Evolutionary conservation across 768 basidiomycete species (phyloP), one percentile per base, ranked within the genome.

Genomic region (Boletus sp.): DNA sequence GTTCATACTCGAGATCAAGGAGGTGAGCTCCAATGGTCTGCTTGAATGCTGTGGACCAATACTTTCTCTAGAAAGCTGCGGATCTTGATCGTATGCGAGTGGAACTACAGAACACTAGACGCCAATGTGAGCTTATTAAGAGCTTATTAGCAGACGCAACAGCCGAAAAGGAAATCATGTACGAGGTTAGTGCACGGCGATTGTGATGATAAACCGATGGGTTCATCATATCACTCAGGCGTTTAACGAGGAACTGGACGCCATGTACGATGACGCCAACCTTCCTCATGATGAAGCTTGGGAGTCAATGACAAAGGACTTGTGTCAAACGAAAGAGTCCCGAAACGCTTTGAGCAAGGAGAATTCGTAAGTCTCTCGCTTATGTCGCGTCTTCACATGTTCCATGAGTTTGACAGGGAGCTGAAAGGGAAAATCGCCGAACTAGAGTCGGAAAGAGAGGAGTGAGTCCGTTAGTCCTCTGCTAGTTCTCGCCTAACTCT

Each of bases 181-280:
- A 94, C 59, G 89, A 93, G 78, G 93, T 93, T 39, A 63, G 79
- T 66, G 23, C 7, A 19, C n/a, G 25, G 32, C 33, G n/a, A 27
- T 27, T 29, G 25, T 21, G 51, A 59, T 15, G 1, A 40, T 39
- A 17, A 42, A 34, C 1, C 35, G 30, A 38, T 35, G 44, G 11
- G 29, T 35, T 62, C 30, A 46, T 51, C 51, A n/a, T 32, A 47
- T 41, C 47, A 39, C 38, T 2, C 57, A 95, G 93, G 89, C 91
- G 3, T 95, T 97, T 74, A 96, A 97, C 68, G 92, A 93, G 66
- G 93, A 96, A 68, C 78, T 97, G 32, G 93, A 94, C 59, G 84
- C 82, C 17, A 91, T 96, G 90, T 96, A 85, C 71, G 87, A 88
- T 47, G 91, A 94, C 54, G 83, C 82, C 27, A 82, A 87, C 55